Evolutionary conservation across 169 alveolate genomes (phyloP), one percentile per base, ranked within the genome.

Genomic region (Cyclospora cayetanensis): DNA sequence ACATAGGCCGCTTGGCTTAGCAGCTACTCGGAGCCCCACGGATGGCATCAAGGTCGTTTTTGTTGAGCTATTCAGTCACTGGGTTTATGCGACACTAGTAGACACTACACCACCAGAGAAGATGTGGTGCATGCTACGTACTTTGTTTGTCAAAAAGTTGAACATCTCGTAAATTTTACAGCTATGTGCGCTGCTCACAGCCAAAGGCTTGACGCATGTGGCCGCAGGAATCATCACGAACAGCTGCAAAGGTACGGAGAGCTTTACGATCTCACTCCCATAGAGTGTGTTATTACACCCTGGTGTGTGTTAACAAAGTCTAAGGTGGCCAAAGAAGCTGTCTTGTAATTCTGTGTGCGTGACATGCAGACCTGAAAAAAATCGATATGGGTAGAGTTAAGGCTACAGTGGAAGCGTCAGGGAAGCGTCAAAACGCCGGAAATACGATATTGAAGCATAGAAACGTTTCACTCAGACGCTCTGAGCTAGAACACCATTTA

Each of bases 351-450:
- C 29, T 35, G 43, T 4, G 43, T 27, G 31, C 43, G 90, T 11
- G 65, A 63, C 39, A 83, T 46, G 74, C 80, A 70, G 87, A 29
- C 2, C 35, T 74, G 65, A 87, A 66, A 9, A 7, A 18, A 3
- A 53, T 87, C 12, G 66, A 66, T 46, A 53, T 52, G 53, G 92
- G 92, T 0, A 20, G 11, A 7, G 92, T 87, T 25, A 0, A n/a
- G 4, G 52, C 63, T 25, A 79, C 80, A 29, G 42, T 41, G 74
- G 70, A 39, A 27, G 31, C 52, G 2, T 25, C 87, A 4, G 87
- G 92, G 29, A 68, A 87, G 55, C 55, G 80, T 3, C 76, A 42
- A 35, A 34, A 52, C 34, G 77, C 43, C 12, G 92, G 92, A n/a
- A 27, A 55, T 4, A 34, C 46, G 1, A 70, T 87, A 22, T 35